Base-by-base conservation (phyloP, 441 rosid species). In the Pelargonium citronellum region DNA sequence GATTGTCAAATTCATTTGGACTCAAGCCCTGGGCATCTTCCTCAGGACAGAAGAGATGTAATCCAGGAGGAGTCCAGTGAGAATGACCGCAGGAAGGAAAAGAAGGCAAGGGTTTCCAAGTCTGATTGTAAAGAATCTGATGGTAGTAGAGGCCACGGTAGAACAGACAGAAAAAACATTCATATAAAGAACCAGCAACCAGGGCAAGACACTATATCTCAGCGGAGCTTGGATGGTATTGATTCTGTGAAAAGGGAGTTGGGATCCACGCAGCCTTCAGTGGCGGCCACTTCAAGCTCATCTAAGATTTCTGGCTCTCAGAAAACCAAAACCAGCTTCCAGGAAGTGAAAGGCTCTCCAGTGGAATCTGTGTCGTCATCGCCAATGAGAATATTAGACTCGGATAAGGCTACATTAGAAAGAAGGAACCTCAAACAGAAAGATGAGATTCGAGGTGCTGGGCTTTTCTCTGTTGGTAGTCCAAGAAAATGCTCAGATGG, bases 291-390 rank as follows among this genome's bases (percentile, higher is more conserved):
- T 62, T 87, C 91, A 81, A 87, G 90, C 84, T 87, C 90, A 61
- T 85, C 92, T 62, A 89, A 84, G 82, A 83, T 89, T 71, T 83
- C 86, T 1, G 81, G 79, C 67, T 83, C 89, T 73, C 77, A 57
- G 39, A 87, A 84, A 84, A 78, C 66, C 20, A 82, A 75, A 82
- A 80, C 58, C 68, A 74, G 76, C 68, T 69, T 74, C 49, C 85
- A 83, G 68, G 87, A 82, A 70, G 80, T 78, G 69, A 85, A 80
- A 81, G 75, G 79, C 66, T 92, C 92, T 13, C 94, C 92, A 3
- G 84, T 79, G 47, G 97, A 84, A 79, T 91, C 97, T 55, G 90
- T 91, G 76, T 89, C 97, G 58, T 88, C 92, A 6, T 88, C 87
- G 69, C 97, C 90, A 43, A 70, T 75, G 78, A 89, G 87, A 80